Percentiles rank a stretch among this genome's conserved stretches.
Conservation (phyloP, 2,329 filamentous ascomycete species). For the Ophiognomonia clavigignenti-juglandacearum region DNA sequence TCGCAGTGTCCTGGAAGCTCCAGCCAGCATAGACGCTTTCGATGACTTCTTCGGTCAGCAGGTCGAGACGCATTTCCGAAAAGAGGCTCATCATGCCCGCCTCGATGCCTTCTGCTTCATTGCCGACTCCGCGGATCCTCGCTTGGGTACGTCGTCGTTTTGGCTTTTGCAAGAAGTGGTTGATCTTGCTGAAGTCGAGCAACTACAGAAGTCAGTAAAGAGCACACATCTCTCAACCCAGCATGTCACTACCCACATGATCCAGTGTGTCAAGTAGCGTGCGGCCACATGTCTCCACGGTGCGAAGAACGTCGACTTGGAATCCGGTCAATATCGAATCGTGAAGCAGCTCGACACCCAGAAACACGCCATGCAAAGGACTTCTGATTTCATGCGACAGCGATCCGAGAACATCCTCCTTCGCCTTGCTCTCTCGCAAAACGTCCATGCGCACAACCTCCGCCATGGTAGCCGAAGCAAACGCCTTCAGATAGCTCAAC, state of each 20-base stretch:
- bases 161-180: constrained; percentile 19
- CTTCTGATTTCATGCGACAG: constrained; percentile 54
- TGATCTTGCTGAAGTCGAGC: constrained; percentile 47
- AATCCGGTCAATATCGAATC: constrained; percentile 28
- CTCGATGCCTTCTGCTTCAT: not conserved
- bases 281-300: constrained; percentile 43
- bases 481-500: constrained; percentile 39
- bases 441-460: constrained; percentile 43
- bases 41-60: constrained; percentile 28
- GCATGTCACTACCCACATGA: constrained; percentile 21
- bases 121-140: not conserved
- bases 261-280: constrained; percentile 46
- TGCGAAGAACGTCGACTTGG: constrained; percentile 39
- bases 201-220: constrained; percentile 19
- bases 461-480: constrained; percentile 50
- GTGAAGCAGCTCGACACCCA: constrained; percentile 45
- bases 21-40: constrained; percentile 32
- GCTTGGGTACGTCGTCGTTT: not conserved
- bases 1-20: constrained; percentile 21
- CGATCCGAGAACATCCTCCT: constrained; percentile 49
- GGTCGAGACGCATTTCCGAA: constrained; percentile 26
- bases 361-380: constrained; percentile 53
- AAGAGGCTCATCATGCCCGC: constrained; percentile 24
- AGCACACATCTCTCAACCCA: not conserved
- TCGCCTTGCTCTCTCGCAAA: constrained; percentile 26